Percentiles rank a stretch among this genome's conserved stretches.
Evolutionary conservation across 805 yeast genomes (phyloP).

Genomic region (Metschnikowia colocasiae): DNA sequence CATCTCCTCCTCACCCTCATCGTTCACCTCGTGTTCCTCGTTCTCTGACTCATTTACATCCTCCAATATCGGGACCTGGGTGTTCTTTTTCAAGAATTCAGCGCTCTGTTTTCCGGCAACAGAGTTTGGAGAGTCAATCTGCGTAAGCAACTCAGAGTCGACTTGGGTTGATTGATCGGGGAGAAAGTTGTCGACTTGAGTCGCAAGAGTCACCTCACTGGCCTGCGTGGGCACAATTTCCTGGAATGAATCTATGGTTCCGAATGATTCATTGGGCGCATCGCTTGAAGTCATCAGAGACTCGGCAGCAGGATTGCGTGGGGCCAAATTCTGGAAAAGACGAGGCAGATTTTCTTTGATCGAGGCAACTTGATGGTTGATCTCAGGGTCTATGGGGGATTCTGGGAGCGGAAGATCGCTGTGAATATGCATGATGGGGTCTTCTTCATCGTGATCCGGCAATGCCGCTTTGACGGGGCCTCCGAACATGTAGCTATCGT

Average conservation of each 20-base stretch:
- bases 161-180: conserved; percentile 8
- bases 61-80: background rate
- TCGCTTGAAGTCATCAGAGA: conserved; percentile 4
- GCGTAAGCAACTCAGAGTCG: conserved; percentile 7
- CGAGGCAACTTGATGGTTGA: conserved; percentile 3
- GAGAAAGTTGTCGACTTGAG: conserved; percentile 17
- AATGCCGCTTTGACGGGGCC: conserved; percentile 8
- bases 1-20: conserved; percentile 23
- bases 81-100: conserved; percentile 2
- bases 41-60: background rate
- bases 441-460: conserved; percentile 10
- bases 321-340: conserved; percentile 30
- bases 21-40: conserved; percentile 8
- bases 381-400: conserved; percentile 7
- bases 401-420: conserved; percentile 13
- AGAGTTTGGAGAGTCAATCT: background rate
- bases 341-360: conserved; percentile 5
- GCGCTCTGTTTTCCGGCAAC: background rate
- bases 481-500: conserved; percentile 20
- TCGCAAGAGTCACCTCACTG: conserved; percentile 11
- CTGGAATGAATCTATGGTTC: conserved; percentile 16
- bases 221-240: conserved; percentile 18
- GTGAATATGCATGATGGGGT: conserved; percentile 16
- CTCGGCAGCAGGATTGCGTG: conserved; percentile 14
- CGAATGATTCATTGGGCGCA: background rate